These are phyloP conservation scores for Phoma herbarum DNA, from an alignment of 2,329 filamentous ascomycete genomes.

Conservation along the genomic window DNA sequence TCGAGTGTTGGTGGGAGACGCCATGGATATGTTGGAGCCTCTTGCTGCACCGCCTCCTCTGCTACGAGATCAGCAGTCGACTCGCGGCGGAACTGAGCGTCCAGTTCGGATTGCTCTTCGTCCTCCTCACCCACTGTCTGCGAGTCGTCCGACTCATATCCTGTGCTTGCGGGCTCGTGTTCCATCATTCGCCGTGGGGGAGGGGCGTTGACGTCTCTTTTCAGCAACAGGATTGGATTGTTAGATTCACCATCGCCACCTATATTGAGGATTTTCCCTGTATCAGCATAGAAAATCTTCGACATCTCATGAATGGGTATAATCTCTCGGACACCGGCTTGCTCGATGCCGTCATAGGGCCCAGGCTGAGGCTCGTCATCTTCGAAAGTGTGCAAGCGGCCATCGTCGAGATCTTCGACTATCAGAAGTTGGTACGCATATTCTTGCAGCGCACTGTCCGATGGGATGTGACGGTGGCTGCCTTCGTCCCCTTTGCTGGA, in stretches of 20 bases:
- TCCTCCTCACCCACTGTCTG: conserved; percentile 47
- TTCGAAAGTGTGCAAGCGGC: conserved; percentile 71
- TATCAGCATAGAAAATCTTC: conserved; percentile 93
- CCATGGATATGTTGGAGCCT: conserved; percentile 56
- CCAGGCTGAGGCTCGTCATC: conserved; percentile 65
- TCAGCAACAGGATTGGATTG: conserved; percentile 77
- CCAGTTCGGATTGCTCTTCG: conserved; percentile 56
- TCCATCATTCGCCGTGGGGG: conserved; percentile 67
- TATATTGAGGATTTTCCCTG: conserved; percentile 88
- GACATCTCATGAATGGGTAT: conserved; percentile 79
- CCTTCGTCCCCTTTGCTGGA: conserved; percentile 25
- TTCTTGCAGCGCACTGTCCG: conserved; percentile 63
- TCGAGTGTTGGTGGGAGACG: conserved; percentile 78
- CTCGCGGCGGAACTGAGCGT: conserved; percentile 57
- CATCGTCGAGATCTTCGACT: conserved; percentile 82
- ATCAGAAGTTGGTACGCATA: conserved; percentile 85
- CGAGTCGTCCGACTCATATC: conserved; percentile 51
- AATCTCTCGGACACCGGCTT: conserved; percentile 71
- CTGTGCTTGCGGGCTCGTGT: conserved; percentile 29
- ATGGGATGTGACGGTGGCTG: conserved; percentile 46
- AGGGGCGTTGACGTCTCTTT: conserved; percentile 72
- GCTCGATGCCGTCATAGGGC: conserved; percentile 66
- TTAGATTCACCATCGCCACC: conserved; percentile 72
- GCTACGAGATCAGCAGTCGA: conserved; percentile 40
- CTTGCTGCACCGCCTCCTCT: conserved; percentile 21